Conservation (phyloP, 345 rosid species). For the Diplotaxis tenuifolia region DNA sequence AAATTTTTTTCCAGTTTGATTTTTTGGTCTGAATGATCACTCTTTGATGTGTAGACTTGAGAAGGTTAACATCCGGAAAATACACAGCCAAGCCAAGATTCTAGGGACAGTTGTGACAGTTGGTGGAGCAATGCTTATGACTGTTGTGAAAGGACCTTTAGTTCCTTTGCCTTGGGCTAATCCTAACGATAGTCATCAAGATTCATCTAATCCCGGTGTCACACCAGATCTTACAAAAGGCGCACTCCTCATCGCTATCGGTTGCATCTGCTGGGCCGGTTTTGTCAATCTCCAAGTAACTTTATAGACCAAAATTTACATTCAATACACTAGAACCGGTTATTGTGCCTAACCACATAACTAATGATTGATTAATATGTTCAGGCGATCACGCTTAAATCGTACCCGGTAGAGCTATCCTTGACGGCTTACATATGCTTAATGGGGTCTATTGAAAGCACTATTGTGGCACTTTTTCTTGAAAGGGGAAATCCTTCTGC, state of each 20-base stretch:
- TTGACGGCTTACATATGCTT: conserved; percentile 74
- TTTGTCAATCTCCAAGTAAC: conserved; percentile 67
- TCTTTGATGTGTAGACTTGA: conserved; percentile 53
- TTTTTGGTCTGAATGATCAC: neutral
- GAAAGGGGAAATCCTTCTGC: conserved; percentile 47
- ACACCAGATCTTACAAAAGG: conserved; percentile 57
- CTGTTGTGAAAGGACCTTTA: conserved; percentile 58
- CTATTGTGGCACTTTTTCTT: conserved; percentile 50
- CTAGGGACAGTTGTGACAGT: conserved; percentile 81
- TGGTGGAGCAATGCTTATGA: conserved; percentile 94
- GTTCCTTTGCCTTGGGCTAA: conserved; percentile 73
- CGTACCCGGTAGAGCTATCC: conserved; percentile 80
- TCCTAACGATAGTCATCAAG: conserved; percentile 18
- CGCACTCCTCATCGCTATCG: conserved; percentile 47
- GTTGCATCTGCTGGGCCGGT: conserved; percentile 60
- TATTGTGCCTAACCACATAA: neutral
- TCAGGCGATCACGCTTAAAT: conserved; percentile 65
- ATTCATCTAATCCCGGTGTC: conserved; percentile 19
- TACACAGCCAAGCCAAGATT: conserved; percentile 78
- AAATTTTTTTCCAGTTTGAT: neutral
- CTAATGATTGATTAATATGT: neutral
- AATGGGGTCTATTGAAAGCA: conserved; percentile 62
- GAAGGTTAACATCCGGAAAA: conserved; percentile 51
- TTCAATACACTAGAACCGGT: neutral
- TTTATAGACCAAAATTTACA: neutral